Conservation (phyloP, 352 stramenopile genomes). For the Elongisporangium undulatum region DNA sequence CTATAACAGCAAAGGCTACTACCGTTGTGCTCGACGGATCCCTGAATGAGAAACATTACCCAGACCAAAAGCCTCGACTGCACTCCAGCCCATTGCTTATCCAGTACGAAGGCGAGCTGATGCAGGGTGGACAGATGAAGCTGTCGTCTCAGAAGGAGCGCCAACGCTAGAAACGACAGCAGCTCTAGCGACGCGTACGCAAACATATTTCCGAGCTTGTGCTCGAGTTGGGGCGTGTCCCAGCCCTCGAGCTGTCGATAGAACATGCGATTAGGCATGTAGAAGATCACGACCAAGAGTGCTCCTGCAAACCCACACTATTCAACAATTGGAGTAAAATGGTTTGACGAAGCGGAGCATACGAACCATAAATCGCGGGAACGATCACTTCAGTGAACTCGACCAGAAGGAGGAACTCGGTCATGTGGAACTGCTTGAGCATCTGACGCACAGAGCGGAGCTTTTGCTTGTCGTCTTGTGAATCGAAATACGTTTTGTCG, state of each 20-base stretch:
- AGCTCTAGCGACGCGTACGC: constrained; percentile 24
- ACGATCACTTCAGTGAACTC: constrained; percentile 20
- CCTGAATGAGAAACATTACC: constrained; percentile 35
- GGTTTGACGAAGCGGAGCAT: no score
- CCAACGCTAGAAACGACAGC: constrained; percentile 14
- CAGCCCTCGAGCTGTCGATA: constrained; percentile 12
- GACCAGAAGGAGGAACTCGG: constrained; percentile 17
- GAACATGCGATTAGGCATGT: constrained; percentile 18
- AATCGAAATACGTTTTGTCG: constrained; percentile 3
- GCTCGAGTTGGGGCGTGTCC: constrained; percentile 5
- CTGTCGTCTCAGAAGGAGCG: constrained; percentile 13
- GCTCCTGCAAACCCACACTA: background rate
- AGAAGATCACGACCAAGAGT: constrained; percentile 10
- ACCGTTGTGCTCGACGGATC: constrained; percentile 26
- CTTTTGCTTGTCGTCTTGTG: constrained; percentile 7
- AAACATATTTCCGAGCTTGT: constrained; percentile 25
- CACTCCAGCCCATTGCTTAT: constrained; percentile 26
- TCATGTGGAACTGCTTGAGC: constrained; percentile 16
- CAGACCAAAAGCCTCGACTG: constrained; percentile 41
- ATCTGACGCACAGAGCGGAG: constrained; percentile 9
- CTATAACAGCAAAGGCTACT: constrained; percentile 1
- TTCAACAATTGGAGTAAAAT: no score
- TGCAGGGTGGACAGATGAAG: constrained; percentile 19
- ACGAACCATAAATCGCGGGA: constrained; percentile 14
- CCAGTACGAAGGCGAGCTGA: constrained; percentile 34